phyloP scores from a whole-genome alignment of 208 protist species.

The Trypanosoma platydactyli region DNA sequence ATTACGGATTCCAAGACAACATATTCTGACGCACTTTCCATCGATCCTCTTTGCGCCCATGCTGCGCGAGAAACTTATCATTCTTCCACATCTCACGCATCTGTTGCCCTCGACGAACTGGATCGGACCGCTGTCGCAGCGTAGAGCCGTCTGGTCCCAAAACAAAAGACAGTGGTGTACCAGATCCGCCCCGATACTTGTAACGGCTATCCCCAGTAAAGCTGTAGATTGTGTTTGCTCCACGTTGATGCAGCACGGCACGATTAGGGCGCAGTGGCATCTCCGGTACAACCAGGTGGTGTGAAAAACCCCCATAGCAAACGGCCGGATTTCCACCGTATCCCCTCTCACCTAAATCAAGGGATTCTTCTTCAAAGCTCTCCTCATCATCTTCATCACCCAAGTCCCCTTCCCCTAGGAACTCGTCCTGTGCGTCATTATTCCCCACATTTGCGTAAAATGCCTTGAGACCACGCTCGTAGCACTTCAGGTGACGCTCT shows the following conservation, averaged over 20 bases:
- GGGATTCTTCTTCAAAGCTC: conserved; percentile 11
- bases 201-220: conserved; percentile 77
- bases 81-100: conserved; percentile 75
- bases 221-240: conserved; percentile 73
- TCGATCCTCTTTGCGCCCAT: conserved; percentile 33
- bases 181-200: conserved; percentile 46
- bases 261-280: conserved; percentile 24
- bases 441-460: conserved; percentile 19
- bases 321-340: neutral
- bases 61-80: conserved; percentile 65
- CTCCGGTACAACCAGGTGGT: conserved; percentile 7
- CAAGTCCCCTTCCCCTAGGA: neutral
- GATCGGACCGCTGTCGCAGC: conserved; percentile 53
- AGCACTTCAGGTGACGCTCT: conserved; percentile 56
- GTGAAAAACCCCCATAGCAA: conserved; percentile 7
- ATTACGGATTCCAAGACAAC: conserved; percentile 26
- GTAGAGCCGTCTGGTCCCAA: conserved; percentile 64
- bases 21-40: conserved; percentile 35
- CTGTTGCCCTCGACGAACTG: conserved; percentile 66
- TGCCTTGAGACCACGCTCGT: conserved; percentile 49
- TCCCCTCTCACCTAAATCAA: neutral
- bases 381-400: conserved; percentile 11
- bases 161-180: conserved; percentile 41
- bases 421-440: conserved; percentile 7
- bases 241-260: conserved; percentile 36